Percentiles rank a stretch among this genome's conserved stretches.
Conservation (phyloP, 2,329 filamentous ascomycete genomes). For the Sporothrix variecibatus region DNA sequence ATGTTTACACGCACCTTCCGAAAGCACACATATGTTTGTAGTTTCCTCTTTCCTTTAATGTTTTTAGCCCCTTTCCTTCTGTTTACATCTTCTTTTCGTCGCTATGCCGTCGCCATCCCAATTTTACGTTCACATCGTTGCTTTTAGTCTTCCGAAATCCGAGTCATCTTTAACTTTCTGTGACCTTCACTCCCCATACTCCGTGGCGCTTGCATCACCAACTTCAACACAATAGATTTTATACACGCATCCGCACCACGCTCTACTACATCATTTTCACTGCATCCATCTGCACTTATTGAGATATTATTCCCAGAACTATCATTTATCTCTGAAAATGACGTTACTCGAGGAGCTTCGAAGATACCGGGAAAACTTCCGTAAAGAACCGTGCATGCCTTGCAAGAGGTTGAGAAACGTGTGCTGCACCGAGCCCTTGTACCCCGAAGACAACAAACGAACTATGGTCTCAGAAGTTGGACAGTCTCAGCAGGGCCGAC, state of each 20-base stretch:
- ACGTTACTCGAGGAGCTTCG: background rate
- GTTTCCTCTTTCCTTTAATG: background rate
- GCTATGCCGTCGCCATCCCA: background rate
- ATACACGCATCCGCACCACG: too few species aligned
- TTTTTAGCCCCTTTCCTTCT: background rate
- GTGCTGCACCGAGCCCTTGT: background rate
- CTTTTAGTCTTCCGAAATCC: too few species aligned
- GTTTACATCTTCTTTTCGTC: conserved; percentile 5
- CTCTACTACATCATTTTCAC: background rate
- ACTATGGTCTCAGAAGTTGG: background rate
- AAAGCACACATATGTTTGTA: background rate
- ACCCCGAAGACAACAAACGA: background rate
- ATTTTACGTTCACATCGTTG: background rate
- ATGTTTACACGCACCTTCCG: background rate
- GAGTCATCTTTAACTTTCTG: background rate
- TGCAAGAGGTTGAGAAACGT: background rate
- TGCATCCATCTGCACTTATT: background rate
- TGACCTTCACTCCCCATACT: too few species aligned
- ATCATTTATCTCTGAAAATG: background rate
- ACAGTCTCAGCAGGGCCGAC: background rate
- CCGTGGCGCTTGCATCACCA: background rate
- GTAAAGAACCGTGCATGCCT: background rate
- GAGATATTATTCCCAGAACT: background rate
- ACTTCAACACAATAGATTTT: background rate
- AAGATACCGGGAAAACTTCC: background rate